These are phyloP conservation scores for Fusarium protoensiforme DNA, from an alignment of 2,329 filamentous ascomycete genomes.

Conservation along the genomic window DNA sequence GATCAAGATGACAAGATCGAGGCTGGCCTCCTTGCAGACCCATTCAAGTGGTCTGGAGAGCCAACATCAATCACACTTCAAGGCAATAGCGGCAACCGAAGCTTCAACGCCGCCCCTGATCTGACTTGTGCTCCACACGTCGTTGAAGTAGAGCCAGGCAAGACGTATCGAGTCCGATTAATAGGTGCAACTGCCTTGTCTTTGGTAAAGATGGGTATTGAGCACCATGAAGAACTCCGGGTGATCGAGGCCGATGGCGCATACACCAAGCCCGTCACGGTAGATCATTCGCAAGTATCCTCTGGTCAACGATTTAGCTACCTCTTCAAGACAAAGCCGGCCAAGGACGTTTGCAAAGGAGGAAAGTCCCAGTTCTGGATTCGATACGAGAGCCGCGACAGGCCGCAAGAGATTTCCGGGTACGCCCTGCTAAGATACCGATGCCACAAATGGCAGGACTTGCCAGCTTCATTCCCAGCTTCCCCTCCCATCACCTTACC, in stretches of 20 bases:
- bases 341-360: not conserved
- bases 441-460: not conserved
- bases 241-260: conserved; percentile 32
- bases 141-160: conserved; percentile 14
- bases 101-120: conserved; percentile 15
- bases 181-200: conserved; percentile 23
- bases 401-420: conserved; percentile 13
- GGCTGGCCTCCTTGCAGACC: conserved; percentile 57
- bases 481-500: conserved; percentile 47
- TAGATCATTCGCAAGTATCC: conserved; percentile 16
- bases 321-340: not conserved
- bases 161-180: conserved; percentile 17
- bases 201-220: conserved; percentile 22
- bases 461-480: conserved; percentile 7
- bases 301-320: conserved; percentile 31
- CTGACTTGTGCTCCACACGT: conserved; percentile 23
- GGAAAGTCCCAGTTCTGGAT: conserved; percentile 18
- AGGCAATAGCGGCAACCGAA: conserved; percentile 30
- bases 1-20: conserved; percentile 64
- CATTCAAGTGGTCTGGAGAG: conserved; percentile 70
- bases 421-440: conserved; percentile 24
- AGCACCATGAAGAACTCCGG: not conserved
- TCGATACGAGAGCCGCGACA: conserved; percentile 27
- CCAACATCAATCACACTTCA: conserved; percentile 49
- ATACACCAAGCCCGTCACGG: conserved; percentile 12